Evolutionary conservation across 257 asterid genomes (phyloP).

Genomic region (Rubia yunnanensis): DNA sequence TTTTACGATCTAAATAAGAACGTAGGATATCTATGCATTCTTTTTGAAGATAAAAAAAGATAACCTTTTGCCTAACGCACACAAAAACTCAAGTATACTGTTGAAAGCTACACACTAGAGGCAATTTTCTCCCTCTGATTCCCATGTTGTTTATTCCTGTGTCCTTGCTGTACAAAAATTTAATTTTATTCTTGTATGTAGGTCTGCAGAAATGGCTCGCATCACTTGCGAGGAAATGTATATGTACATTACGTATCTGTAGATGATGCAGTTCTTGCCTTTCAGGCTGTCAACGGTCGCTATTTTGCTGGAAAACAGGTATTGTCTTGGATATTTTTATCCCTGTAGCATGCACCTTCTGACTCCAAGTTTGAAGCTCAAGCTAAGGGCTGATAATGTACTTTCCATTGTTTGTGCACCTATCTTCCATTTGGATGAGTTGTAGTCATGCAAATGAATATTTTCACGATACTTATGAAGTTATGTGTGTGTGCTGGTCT

Average conservation of each 20-base stretch:
- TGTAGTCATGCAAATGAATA: background rate
- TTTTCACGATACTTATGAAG: background rate
- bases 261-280: slow-evolving; percentile 81
- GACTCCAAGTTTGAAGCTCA: background rate
- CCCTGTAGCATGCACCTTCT: background rate
- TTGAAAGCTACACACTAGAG: background rate
- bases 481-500: background rate
- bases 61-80: background rate
- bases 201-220: slow-evolving; percentile 90
- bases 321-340: slow-evolving; percentile 10
- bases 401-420: too few relatives aligned
- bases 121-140: background rate
- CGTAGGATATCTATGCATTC: background rate
- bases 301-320: slow-evolving; percentile 96
- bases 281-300: slow-evolving; percentile 70
- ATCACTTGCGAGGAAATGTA: slow-evolving; percentile 89
- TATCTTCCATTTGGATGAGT: background rate
- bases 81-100: background rate
- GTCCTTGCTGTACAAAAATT: slow-evolving; percentile 14
- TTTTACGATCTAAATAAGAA: background rate
- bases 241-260: slow-evolving; percentile 73
- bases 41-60: background rate
- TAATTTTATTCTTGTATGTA: slow-evolving; percentile 18
- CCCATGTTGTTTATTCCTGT: slow-evolving; percentile 13
- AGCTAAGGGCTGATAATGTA: background rate